Evolutionary conservation across 2,329 filamentous ascomycete species (phyloP), one percentile per base, ranked within the genome.

Genomic region (Monosporascus sp.): DNA sequence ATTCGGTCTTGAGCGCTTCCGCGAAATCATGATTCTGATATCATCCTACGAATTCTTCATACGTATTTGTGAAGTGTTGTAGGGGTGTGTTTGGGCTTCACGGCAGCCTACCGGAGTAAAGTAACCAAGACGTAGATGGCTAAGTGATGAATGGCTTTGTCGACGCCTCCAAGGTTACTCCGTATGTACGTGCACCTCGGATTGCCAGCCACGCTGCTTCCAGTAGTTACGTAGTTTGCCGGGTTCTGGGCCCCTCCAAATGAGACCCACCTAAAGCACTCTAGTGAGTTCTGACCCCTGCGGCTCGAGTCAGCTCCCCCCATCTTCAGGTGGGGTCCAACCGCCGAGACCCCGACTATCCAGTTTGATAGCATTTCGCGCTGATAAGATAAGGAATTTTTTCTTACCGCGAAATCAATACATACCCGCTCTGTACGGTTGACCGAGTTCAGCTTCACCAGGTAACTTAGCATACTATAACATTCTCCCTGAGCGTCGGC

Each of bases 1-100:
- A 52, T 71, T 70, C 20, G 67, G 70, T 56, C 71, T 70, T 44
- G 66, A 59, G 55, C 73, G 73, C 61, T 77, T 78, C 56, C 73
- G 67, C 48, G 71, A 67, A 61, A 65, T 69, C 74, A 77, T 77
- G 58, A 56, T 61, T 36, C 37, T 50, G 26, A 38, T 56, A 55
- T 45, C 44, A 51, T 53, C 20, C 48, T 38, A 55, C 38, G 3
- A 26, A 47, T 19, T 36, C 48, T 50, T 50, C 22, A 24, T 47
- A 24, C 22, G 46, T 16, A 5, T 19, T 43, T 6, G 19, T 24
- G 38, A 41, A n/a, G 11, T 14, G 31, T 34, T 34, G 9, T 34
- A 11, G 31, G 31, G 9, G 27, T 34, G 9, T 34, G 31, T 34
- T 34, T 34, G 31, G 31, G 31, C 31, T 34, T 34, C 31, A 34